A percentile compares a stretch with the other conserved stretches of the same genome.
Conservation (phyloP, 2,329 filamentous ascomycete species). For the Myriosclerotinia duriaeana region DNA sequence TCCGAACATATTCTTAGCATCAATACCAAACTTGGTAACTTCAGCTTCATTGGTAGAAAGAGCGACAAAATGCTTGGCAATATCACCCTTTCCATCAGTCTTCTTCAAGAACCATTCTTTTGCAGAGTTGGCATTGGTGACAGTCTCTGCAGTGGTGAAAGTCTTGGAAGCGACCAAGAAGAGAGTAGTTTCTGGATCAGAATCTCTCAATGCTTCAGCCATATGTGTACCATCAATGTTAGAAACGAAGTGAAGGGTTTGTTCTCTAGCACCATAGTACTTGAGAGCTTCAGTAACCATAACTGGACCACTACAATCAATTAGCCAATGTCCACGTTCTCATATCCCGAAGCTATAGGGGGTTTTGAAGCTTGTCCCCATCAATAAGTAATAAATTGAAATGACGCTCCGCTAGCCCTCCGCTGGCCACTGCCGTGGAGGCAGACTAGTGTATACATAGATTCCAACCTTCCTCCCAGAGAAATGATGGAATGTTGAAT, state of each 20-base stretch:
- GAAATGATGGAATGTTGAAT: too few relatives aligned
- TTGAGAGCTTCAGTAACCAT: constrained; percentile 99
- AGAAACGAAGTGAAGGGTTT: constrained; percentile 96
- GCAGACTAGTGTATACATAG: too few relatives aligned
- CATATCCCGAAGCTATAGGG: not conserved
- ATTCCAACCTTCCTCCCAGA: too few relatives aligned
- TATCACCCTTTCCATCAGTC: constrained; percentile 72
- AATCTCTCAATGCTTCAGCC: constrained; percentile 83
- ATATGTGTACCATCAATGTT: constrained; percentile 99
- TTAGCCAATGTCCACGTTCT: constrained; percentile 29
- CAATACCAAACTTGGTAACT: constrained; percentile 98
- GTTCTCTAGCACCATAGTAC: constrained; percentile 80
- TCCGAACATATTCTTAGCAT: constrained; percentile 99
- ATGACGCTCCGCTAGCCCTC: too few relatives aligned
- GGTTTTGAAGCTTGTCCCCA: too few relatives aligned
- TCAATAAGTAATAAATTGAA: too few relatives aligned
- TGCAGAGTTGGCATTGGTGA: constrained; percentile 93
- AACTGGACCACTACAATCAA: constrained; percentile 73
- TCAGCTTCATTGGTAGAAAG: constrained; percentile 93
- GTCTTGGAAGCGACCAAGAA: constrained; percentile 99
- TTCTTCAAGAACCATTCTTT: constrained; percentile 95
- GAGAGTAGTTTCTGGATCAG: constrained; percentile 95
- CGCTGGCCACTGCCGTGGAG: too few relatives aligned
- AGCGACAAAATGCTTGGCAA: constrained; percentile 98
- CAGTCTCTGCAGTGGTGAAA: constrained; percentile 97